A percentile compares a stretch with the other conserved stretches of the same genome.
Evolutionary conservation across 176 grass and related monocot genomes (phyloP).

Genomic region (Puccinellia tenuiflora): DNA sequence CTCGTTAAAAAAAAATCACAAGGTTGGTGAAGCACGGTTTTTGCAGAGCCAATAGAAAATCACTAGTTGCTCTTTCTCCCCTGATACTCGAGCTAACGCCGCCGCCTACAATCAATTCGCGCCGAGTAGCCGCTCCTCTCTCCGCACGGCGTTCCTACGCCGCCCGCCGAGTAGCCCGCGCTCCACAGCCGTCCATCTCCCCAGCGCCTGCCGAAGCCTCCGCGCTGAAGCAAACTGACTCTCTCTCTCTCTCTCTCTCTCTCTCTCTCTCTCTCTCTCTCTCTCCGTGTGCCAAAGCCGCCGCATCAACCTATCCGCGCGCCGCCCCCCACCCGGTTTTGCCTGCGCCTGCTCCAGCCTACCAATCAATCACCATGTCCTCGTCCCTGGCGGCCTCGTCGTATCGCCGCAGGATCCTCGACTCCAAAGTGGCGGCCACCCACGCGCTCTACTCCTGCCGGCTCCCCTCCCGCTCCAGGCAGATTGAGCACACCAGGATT

Average conservation of each 20-base stretch:
- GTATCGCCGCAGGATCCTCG: conserved; percentile 34
- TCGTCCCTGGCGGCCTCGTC: conserved; percentile 20
- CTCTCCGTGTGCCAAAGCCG: not conserved
- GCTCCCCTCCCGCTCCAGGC: conserved; percentile 28
- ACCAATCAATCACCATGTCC: not conserved
- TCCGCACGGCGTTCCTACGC: not conserved
- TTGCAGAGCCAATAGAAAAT: too few species aligned
- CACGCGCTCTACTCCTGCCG: not conserved
- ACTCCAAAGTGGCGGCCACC: conserved; percentile 1
- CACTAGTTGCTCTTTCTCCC: too few species aligned
- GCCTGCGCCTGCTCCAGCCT: not conserved
- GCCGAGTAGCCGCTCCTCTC: not conserved
- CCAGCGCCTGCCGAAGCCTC: not conserved
- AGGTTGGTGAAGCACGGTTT: too few species aligned
- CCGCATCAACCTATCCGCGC: not conserved
- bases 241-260: not conserved
- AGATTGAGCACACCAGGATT: conserved; percentile 10
- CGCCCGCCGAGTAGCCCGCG: too few species aligned
- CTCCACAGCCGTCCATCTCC: too few species aligned
- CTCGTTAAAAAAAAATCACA: too few species aligned
- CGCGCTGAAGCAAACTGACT: not conserved
- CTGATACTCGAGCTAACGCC: too few species aligned
- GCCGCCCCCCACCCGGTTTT: not conserved
- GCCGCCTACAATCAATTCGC: not conserved
- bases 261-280: not conserved